Base-by-base conservation (phyloP, 2,329 filamentous ascomycete species). In the Amauroascus niger region DNA sequence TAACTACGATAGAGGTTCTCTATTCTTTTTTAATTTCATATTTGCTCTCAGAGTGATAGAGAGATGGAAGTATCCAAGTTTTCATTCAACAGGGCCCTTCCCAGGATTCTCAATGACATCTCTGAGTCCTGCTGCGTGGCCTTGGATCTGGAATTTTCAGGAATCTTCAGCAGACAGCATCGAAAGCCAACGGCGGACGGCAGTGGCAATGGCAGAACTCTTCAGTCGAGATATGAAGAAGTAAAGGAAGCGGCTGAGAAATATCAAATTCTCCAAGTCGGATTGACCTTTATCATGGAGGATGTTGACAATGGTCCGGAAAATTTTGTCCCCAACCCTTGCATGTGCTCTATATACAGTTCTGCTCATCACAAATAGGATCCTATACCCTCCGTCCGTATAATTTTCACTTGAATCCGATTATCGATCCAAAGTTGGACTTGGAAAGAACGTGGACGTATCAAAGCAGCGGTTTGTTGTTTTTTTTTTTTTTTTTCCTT, bases 91-190 rank as follows among this genome's bases (percentile, higher is more conserved):
- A 65, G 70, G 28, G 68, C 75, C 26, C 68, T 84, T 6, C 72
- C 82, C 2, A 72, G 73, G 37, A 76, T 86, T 33, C 67, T 86
- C 18, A 71, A 76, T 55, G 72, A 79, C 54, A 76, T 86, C 53
- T 75, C 79, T 24, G 71, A 77, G 53, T 77, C 80, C 32, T 74
- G 76, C 56, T 85, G 84, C 60, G 77, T 86, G 11, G 73, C 81
- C 2, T 72, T 86, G 55, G 83, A 86, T 62, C 71, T 85, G 11
- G 83, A 86, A 65, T 76, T 86, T 44, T 84, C 82, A 13, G 83
- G 83, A 1, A 81, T 86, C 20, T 71, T 74, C 2, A 66, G 65
- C 11, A 74, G 73, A 22, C 67, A 69, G 43, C 60, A 61, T 60
- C 40, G 55, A 35, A 53, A 40, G n/a, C 1, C 44, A 2, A 13